phyloP scores from a whole-genome alignment of 1,139 yeast genomes.

The Geotrichum armillariae region DNA sequence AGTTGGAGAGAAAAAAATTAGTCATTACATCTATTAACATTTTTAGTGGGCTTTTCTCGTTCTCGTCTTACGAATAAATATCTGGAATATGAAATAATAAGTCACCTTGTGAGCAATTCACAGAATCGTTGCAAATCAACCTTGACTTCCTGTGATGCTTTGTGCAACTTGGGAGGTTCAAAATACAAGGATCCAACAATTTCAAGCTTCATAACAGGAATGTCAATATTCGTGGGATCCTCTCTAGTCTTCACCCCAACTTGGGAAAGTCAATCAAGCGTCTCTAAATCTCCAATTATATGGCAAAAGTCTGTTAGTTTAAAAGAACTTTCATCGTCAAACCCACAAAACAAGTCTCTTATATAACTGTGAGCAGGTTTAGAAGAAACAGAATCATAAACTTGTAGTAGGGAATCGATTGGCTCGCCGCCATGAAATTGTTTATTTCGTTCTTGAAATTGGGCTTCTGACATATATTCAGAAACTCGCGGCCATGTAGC shows the following conservation, averaged over 20 bases:
- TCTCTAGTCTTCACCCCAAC: no score
- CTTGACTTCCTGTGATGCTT: slow-evolving; percentile 7
- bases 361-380: slow-evolving; percentile 5
- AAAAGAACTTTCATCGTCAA: background rate
- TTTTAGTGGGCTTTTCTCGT: background rate
- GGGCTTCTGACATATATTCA: background rate
- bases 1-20: slow-evolving; percentile 10
- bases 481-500: slow-evolving; percentile 10
- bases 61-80: background rate
- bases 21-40: background rate
- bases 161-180: slow-evolving; percentile 9
- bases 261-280: no score
- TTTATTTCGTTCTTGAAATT: background rate
- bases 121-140: slow-evolving; percentile 1
- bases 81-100: background rate
- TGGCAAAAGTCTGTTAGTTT: slow-evolving; percentile 5
- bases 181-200: background rate
- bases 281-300: background rate
- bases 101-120: background rate
- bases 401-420: slow-evolving; percentile 2
- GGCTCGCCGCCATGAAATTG: slow-evolving; percentile 7
- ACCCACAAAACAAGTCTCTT: slow-evolving; percentile 4
- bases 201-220: background rate
- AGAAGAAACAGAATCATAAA: slow-evolving; percentile 1
- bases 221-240: background rate